Base-by-base conservation (phyloP, 2,329 filamentous ascomycete genomes). In the Aureobasidium sp. region DNA sequence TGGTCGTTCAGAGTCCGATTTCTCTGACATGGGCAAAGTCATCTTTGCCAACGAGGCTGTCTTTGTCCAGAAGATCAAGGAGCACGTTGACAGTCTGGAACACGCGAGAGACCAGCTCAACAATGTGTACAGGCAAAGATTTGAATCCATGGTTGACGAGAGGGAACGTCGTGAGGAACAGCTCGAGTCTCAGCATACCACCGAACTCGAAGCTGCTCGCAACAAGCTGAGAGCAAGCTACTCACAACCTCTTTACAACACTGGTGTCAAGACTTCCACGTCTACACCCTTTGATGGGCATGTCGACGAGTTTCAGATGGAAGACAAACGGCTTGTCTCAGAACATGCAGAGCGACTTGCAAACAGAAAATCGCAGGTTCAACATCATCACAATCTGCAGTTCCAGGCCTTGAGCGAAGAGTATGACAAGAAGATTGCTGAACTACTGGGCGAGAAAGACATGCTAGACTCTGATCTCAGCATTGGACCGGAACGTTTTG, bases 71-170 rank as follows among this genome's bases (percentile, higher is more conserved):
- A 74, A 73, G 66, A 73, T 74, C 15, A 66, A 70, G 37, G 70
- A 74, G 67, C 72, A 74, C 59, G 70, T 73, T n/a, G 70, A 70
- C 12, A 71, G 70, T 48, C 53, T 74, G 37, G 72, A 74, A 36
- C 64, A 64, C 9, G 72, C 72, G 13, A 73, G 73, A 58, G 71
- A 75, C 12, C 64, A 69, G 29, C 66, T 75, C 2, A 67, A 71
- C 8, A 62, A 65, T 15, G 72, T 72, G 37, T 75, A 74, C 65
- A 68, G 69, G 57, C 62, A 68, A 20, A 72, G 69, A 55, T 72
- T 72, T 52, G 70, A 73, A 13, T 56, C 67, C 4, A 65, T 75
- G 23, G 59, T 69, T 5, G 62, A 64, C 7, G 69, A 74, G 59
- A 71, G 68, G 60, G 64, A 68, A 23, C 61, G 62, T 1, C 69